These are phyloP conservation scores for Iberis amara DNA, from an alignment of 441 rosid genomes.

Conservation along the genomic window DNA sequence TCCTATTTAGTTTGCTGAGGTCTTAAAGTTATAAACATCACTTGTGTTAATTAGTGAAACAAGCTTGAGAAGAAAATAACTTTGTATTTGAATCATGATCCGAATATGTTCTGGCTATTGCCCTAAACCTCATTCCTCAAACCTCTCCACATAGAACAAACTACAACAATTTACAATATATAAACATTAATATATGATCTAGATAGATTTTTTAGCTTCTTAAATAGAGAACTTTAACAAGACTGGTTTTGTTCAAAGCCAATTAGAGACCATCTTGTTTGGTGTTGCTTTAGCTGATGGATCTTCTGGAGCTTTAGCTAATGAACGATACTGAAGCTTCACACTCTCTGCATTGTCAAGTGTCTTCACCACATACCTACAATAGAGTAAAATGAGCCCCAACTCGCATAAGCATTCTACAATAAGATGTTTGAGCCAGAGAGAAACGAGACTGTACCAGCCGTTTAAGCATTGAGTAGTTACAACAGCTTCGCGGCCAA, in stretches of 20 bases:
- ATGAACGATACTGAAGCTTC: conserved; percentile 90
- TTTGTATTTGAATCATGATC: no score
- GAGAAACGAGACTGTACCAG: conserved; percentile 43
- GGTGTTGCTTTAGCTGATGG: conserved; percentile 43
- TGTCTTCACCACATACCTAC: conserved; percentile 88
- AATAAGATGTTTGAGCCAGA: neutral
- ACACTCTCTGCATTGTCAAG: conserved; percentile 96
- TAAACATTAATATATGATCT: no score
- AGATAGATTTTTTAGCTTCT: no score
- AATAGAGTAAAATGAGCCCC: neutral
- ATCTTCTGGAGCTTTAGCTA: conserved; percentile 62
- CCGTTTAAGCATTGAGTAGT: conserved; percentile 98
- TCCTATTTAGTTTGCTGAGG: no score
- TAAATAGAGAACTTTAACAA: no score
- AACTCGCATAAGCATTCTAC: neutral
- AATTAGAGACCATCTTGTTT: conserved; percentile 58
- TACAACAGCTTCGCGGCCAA: conserved; percentile 93
- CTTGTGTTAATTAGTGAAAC: neutral
- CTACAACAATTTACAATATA: no score
- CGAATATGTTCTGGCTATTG: no score
- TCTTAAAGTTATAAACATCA: no score
- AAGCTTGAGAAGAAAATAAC: conserved; percentile 7
- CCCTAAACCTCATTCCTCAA: no score
- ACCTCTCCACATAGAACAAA: no score
- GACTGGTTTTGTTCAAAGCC: conserved; percentile 34